A percentile compares a stretch with the other conserved stretches of the same genome.
phyloP scores from a whole-genome alignment of 2,329 filamentous ascomycete species.

The Phialophora expanda region DNA sequence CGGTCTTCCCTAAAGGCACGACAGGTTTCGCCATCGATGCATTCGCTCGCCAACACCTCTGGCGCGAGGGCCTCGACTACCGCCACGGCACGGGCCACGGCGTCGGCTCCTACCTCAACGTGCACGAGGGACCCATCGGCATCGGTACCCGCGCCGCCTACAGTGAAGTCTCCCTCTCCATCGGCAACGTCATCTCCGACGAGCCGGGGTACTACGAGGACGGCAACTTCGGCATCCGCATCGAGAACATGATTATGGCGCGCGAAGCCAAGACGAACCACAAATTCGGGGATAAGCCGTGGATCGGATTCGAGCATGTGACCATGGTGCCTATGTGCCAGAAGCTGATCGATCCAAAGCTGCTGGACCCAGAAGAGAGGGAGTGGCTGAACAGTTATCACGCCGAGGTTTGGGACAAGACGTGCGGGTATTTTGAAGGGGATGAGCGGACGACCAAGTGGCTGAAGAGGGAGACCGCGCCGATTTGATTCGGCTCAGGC shows the following conservation, averaged over 20 bases:
- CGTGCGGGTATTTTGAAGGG: constrained; percentile 72
- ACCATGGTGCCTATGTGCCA: constrained; percentile 96
- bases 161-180: constrained; percentile 82
- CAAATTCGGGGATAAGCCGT: constrained; percentile 91
- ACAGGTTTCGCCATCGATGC: constrained; percentile 90
- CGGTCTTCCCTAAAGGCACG: constrained; percentile 91
- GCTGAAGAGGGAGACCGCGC: constrained; percentile 72
- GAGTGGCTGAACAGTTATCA: constrained; percentile 89
- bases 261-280: constrained; percentile 84
- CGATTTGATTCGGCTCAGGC: constrained; percentile 25
- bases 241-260: constrained; percentile 94
- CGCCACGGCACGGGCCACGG: constrained; percentile 96
- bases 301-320: constrained; percentile 93
- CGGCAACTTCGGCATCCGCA: constrained; percentile 89
- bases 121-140: constrained; percentile 95
- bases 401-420: constrained; percentile 79
- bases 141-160: constrained; percentile 92
- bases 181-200: constrained; percentile 95
- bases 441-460: constrained; percentile 76
- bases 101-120: constrained; percentile 92
- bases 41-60: constrained; percentile 87
- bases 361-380: constrained; percentile 77
- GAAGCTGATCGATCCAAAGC: constrained; percentile 76
- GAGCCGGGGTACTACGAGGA: constrained; percentile 98
- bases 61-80: constrained; percentile 92